Conservation (phyloP, 169 alveolate species). For the Plasmodium sp. region DNA sequence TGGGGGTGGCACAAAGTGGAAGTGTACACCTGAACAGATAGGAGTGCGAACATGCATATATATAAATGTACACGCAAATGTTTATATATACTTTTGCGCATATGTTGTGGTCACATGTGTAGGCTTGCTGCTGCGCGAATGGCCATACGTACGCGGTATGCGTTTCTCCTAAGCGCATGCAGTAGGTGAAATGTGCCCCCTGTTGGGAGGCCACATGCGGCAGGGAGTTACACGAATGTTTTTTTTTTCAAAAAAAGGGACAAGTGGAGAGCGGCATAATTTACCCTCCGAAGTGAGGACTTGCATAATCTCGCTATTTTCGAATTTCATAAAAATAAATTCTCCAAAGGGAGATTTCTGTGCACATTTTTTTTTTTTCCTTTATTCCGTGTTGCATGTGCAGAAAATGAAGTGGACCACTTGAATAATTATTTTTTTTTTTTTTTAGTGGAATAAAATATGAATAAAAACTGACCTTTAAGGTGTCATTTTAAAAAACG, state of each 20-base stretch:
- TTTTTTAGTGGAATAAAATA: background rate
- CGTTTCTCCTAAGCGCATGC: background rate
- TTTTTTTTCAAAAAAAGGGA: background rate
- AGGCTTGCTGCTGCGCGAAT: background rate
- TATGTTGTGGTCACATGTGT: background rate
- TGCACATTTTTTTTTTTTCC: background rate
- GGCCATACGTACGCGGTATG: background rate
- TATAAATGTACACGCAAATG: background rate
- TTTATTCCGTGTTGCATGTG: background rate
- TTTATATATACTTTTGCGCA: background rate
- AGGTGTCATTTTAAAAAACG: background rate
- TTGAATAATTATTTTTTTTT: background rate
- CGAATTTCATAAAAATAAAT: background rate
- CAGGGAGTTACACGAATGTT: background rate
- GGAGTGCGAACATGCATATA: background rate
- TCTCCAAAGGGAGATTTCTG: background rate
- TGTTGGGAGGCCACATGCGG: background rate
- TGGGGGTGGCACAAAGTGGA: background rate
- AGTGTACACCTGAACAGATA: background rate
- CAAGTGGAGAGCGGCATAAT: background rate
- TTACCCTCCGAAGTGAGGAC: background rate
- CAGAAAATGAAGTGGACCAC: background rate
- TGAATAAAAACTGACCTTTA: background rate
- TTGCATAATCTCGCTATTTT: background rate
- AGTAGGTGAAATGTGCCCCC: background rate